These are phyloP conservation scores for Lachnellula occidentalis DNA, from an alignment of 2,329 filamentous ascomycete genomes.

Conservation along the genomic window DNA sequence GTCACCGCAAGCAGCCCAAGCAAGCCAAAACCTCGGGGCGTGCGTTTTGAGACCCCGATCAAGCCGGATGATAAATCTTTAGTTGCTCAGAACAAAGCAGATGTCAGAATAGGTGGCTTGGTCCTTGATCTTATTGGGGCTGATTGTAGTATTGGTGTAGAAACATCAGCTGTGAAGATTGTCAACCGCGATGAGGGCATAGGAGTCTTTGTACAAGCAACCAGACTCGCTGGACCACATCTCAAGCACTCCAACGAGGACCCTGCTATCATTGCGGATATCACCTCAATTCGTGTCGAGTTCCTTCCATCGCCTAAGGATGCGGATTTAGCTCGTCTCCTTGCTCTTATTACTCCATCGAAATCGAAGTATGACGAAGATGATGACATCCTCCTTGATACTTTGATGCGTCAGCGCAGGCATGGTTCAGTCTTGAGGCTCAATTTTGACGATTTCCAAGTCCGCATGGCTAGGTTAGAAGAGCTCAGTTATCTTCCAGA, in stretches of 20 bases:
- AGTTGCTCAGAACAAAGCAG: conserved; percentile 52
- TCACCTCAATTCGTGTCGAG: conserved; percentile 64
- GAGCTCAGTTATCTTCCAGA: conserved; percentile 63
- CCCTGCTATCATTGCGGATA: conserved; percentile 56
- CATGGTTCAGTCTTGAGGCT: conserved; percentile 79
- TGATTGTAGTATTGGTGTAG: conserved; percentile 66
- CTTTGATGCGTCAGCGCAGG: conserved; percentile 74
- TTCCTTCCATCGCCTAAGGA: conserved; percentile 71
- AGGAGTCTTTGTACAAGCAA: conserved; percentile 67
- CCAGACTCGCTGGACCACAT: conserved; percentile 70
- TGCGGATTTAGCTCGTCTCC: conserved; percentile 71
- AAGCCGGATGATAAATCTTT: conserved; percentile 26
- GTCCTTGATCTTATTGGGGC: conserved; percentile 72
- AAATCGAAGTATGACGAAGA: conserved; percentile 82
- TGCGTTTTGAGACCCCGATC: conserved; percentile 50
- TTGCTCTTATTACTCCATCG: conserved; percentile 85
- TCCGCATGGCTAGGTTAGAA: conserved; percentile 56
- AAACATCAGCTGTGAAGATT: conserved; percentile 77
- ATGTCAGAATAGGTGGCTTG: conserved; percentile 71
- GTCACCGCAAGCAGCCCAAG: conserved; percentile 33
- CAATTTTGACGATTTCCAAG: conserved; percentile 58
- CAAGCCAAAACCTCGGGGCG: conserved; percentile 47
- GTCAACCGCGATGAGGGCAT: conserved; percentile 69
- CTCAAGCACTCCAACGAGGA: conserved; percentile 46
- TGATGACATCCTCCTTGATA: conserved; percentile 93